These are phyloP conservation scores for Thalassiosira livingstoniorum DNA, from an alignment of 352 stramenopile genomes.

Conservation along the genomic window DNA sequence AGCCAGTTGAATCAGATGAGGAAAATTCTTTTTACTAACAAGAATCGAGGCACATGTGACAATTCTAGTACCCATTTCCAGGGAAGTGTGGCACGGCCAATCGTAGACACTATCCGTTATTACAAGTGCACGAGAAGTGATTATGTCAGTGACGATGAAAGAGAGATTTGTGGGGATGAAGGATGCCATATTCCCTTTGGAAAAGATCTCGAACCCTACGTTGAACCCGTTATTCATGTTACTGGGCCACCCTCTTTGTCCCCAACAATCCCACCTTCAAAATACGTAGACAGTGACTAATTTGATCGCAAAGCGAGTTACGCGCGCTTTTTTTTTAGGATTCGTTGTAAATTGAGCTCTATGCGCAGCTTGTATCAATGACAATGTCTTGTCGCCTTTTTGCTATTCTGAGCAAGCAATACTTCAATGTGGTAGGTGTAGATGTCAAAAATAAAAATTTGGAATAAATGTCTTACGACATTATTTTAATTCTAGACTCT, in stretches of 20 bases:
- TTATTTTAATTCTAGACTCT: not conserved
- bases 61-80: slow-evolving; percentile 51
- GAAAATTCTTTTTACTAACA: slow-evolving; percentile 70
- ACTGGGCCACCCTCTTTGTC: slow-evolving; percentile 39
- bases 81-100: slow-evolving; percentile 48
- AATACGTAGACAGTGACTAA: too few relatives aligned
- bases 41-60: slow-evolving; percentile 31
- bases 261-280: slow-evolving; percentile 12
- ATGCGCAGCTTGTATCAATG: too few relatives aligned
- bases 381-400: too few relatives aligned
- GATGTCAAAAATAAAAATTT: too few relatives aligned
- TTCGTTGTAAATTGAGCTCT: too few relatives aligned
- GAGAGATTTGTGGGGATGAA: slow-evolving; percentile 37
- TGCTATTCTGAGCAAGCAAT: too few relatives aligned
- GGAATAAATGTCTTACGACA: too few relatives aligned
- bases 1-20: slow-evolving; percentile 77
- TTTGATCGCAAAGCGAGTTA: too few relatives aligned
- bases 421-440: too few relatives aligned
- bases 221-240: slow-evolving; percentile 40
- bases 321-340: too few relatives aligned
- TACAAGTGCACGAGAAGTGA: slow-evolving; percentile 58
- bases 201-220: slow-evolving; percentile 29
- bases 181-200: slow-evolving; percentile 43
- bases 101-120: slow-evolving; percentile 26
- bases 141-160: slow-evolving; percentile 55